A percentile compares a stretch with the other conserved stretches of the same genome.
Evolutionary conservation across 1,139 yeast species (phyloP).

Genomic region (Candida glucosophila): DNA sequence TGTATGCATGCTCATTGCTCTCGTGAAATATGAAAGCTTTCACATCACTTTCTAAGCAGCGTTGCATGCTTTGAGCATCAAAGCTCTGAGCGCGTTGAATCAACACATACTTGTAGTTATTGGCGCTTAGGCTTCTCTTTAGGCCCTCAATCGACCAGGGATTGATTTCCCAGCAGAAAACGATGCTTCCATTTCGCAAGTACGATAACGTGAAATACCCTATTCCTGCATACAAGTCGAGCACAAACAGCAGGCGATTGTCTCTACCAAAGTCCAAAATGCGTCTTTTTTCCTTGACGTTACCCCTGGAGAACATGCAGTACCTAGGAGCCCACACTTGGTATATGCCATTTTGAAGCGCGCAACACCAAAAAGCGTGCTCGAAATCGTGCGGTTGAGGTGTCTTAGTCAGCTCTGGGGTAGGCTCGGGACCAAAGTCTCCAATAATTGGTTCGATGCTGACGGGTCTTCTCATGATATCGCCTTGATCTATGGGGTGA

Average conservation of each 20-base stretch:
- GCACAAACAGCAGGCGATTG: slow-evolving; percentile 33
- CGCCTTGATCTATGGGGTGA: slow-evolving; percentile 54
- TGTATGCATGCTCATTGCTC: slow-evolving; percentile 43
- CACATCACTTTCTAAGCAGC: slow-evolving; percentile 8
- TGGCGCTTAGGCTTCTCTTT: slow-evolving; percentile 41
- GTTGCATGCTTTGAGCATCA: slow-evolving; percentile 8
- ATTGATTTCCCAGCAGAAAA: slow-evolving; percentile 78
- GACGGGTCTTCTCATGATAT: slow-evolving; percentile 53
- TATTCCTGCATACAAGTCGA: slow-evolving; percentile 78
- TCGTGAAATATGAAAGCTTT: slow-evolving; percentile 46
- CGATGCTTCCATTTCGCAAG: slow-evolving; percentile 43
- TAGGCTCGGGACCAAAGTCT: slow-evolving; percentile 47
- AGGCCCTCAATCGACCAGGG: slow-evolving; percentile 81
- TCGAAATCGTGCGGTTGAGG: slow-evolving; percentile 40
- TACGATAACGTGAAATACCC: slow-evolving; percentile 79
- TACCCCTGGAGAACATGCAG: slow-evolving; percentile 90
- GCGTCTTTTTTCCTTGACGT: slow-evolving; percentile 72
- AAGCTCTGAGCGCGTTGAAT: slow-evolving; percentile 22
- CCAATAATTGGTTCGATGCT: slow-evolving; percentile 54
- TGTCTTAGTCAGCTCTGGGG: slow-evolving; percentile 12
- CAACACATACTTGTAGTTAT: slow-evolving; percentile 32
- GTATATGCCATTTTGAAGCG: slow-evolving; percentile 62
- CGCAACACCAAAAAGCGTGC: slow-evolving; percentile 63
- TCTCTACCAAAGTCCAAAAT: slow-evolving; percentile 27
- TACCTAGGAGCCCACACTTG: slow-evolving; percentile 82